Evolutionary conservation across 805 yeast species (phyloP).

Genomic region (Suhomyces vadensis): DNA sequence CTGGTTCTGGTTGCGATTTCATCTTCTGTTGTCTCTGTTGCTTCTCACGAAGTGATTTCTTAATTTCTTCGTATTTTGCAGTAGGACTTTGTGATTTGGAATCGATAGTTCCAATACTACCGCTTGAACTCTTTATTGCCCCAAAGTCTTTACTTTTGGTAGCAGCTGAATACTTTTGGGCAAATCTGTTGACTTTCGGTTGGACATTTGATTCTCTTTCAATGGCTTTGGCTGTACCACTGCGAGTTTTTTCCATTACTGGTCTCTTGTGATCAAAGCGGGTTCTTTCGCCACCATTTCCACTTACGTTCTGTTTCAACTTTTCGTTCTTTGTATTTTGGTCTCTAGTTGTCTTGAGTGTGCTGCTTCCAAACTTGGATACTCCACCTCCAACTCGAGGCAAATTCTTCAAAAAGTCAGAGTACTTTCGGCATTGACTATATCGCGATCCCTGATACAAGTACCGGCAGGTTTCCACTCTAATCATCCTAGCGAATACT

Average conservation of each 20-base stretch:
- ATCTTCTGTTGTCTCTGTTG: constrained; percentile 12
- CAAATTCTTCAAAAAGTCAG: constrained; percentile 25
- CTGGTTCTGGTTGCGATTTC: not conserved
- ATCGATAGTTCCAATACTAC: not conserved
- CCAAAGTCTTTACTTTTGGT: not conserved
- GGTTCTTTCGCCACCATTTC: not conserved
- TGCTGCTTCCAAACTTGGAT: constrained; percentile 16
- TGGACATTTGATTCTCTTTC: not conserved
- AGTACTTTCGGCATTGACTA: constrained; percentile 11
- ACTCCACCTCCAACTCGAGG: constrained; percentile 28
- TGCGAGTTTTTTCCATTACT: not conserved
- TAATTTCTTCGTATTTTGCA: constrained; percentile 18
- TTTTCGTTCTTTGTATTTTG: not conserved
- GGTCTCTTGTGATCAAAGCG: not conserved
- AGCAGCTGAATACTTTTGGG: constrained; percentile 22
- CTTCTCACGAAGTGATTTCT: constrained; percentile 19
- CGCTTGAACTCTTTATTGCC: not conserved
- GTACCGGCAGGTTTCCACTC: not conserved
- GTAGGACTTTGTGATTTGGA: constrained; percentile 1
- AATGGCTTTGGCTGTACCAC: not conserved
- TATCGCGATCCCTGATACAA: not conserved
- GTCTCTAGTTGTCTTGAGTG: not conserved
- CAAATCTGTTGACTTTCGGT: constrained; percentile 35
- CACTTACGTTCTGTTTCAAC: not conserved
- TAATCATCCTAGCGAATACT: not conserved